Evolutionary conservation across 1,284 basidiomycete genomes (phyloP).

Genomic region (Tilletia indica): DNA sequence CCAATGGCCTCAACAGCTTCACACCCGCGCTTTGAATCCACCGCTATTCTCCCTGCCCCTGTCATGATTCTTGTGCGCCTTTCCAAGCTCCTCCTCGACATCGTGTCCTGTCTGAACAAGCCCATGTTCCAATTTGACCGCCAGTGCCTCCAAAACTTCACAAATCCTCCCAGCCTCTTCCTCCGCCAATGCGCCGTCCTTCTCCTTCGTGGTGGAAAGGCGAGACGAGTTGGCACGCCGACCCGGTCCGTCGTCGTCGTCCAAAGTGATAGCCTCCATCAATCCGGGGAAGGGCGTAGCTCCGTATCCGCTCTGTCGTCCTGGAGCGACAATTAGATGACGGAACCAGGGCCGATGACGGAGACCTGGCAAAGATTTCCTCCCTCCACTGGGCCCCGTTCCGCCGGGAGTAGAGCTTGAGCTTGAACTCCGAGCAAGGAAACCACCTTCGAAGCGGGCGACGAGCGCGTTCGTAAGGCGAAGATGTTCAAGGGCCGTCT

Average conservation of each 20-base stretch:
- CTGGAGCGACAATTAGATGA: slow-evolving; percentile 83
- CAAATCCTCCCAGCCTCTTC: neutral
- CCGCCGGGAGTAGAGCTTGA: neutral
- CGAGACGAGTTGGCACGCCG: too few species aligned
- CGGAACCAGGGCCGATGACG: slow-evolving; percentile 71
- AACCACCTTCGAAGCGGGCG: slow-evolving; percentile 12
- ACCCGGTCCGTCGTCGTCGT: too few species aligned
- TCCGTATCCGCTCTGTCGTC: slow-evolving; percentile 82
- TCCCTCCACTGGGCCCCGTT: neutral
- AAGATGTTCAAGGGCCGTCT: slow-evolving; percentile 5
- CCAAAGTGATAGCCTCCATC: slow-evolving; percentile 62
- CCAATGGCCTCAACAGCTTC: neutral
- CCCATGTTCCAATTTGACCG: neutral
- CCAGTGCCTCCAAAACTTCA: neutral
- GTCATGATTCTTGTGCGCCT: neutral
- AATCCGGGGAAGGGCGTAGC: slow-evolving; percentile 80
- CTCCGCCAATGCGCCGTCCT: neutral
- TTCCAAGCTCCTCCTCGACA: neutral
- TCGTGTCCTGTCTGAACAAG: neutral
- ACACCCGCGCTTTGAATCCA: slow-evolving; percentile 5
- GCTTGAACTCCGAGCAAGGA: slow-evolving; percentile 3
- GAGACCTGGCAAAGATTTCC: slow-evolving; percentile 61
- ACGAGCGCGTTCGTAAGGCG: slow-evolving; percentile 3
- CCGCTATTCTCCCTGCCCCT: neutral
- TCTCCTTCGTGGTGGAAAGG: neutral